These are phyloP conservation scores for Hypoxylon sp. DNA, from an alignment of 2,329 filamentous ascomycete species.

Conservation along the genomic window DNA sequence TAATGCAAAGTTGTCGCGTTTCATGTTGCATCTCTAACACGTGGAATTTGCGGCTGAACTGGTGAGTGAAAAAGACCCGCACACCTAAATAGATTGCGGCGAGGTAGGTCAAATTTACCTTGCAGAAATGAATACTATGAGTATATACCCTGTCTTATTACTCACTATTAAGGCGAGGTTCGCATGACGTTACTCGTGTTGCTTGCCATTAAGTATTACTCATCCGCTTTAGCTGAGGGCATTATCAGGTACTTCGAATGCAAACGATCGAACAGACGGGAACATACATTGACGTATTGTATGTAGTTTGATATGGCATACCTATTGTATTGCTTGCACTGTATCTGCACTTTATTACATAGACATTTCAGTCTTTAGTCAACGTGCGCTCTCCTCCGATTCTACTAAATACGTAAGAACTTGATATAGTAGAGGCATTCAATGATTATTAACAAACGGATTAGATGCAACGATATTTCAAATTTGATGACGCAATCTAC, in stretches of 20 bases:
- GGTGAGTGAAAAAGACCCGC: not conserved
- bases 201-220: not conserved
- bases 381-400: too few relatives aligned
- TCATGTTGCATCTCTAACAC: constrained; percentile 5
- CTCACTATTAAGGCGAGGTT: not conserved
- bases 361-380: too few relatives aligned
- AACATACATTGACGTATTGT: not conserved
- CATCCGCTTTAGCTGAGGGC: not conserved
- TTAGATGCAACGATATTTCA: too few relatives aligned
- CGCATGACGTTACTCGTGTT: not conserved
- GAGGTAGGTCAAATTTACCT: not conserved
- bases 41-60: constrained; percentile 10
- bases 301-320: too few relatives aligned
- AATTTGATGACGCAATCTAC: too few relatives aligned
- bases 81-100: constrained; percentile 32
- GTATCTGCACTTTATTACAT: too few relatives aligned
- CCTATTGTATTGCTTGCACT: too few relatives aligned
- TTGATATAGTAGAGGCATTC: too few relatives aligned
- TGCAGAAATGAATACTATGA: not conserved
- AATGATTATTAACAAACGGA: too few relatives aligned
- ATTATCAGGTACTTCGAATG: not conserved
- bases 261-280: not conserved
- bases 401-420: too few relatives aligned
- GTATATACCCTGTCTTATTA: not conserved
- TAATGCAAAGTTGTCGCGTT: not conserved